Percentiles rank a stretch among this genome's conserved stretches.
Conservation (phyloP, 179 eudicot genomes). For the Carnegiea gigantea region DNA sequence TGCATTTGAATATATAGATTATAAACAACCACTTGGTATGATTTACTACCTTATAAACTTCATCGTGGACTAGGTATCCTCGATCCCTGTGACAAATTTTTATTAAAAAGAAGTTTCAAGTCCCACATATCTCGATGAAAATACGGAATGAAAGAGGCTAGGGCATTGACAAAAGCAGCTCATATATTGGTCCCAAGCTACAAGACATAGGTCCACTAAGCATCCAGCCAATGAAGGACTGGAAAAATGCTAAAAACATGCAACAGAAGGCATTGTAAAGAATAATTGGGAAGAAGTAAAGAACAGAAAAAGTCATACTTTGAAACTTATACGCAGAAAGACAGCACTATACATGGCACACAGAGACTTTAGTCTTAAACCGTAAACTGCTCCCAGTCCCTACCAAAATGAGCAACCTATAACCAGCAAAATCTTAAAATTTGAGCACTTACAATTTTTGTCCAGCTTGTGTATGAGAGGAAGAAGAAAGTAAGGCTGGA, state of each 20-base stretch:
- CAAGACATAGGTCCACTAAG: background rate
- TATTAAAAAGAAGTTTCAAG: conserved; percentile 11
- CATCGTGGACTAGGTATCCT: conserved; percentile 75
- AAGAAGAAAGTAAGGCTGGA: background rate
- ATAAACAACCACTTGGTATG: background rate
- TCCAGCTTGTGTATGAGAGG: background rate
- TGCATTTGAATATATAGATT: background rate
- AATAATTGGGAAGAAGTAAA: background rate
- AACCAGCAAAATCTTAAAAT: background rate
- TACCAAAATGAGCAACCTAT: background rate
- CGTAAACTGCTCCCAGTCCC: background rate
- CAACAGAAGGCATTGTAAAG: background rate
- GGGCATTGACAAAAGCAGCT: background rate
- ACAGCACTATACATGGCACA: background rate
- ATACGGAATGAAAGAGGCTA: conserved; percentile 15
- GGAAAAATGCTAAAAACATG: background rate
- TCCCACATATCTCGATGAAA: background rate
- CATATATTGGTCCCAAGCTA: background rate
- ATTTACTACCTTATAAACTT: conserved; percentile 62
- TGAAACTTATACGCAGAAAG: background rate
- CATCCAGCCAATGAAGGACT: background rate
- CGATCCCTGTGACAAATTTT: conserved; percentile 53
- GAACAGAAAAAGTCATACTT: background rate
- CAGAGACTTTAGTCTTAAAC: conserved; percentile 2
- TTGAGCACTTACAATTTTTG: background rate